Evolutionary conservation across 352 stramenopile genomes (phyloP), one percentile per base, ranked within the genome.

Genomic region (Thalassiosira sp.): DNA sequence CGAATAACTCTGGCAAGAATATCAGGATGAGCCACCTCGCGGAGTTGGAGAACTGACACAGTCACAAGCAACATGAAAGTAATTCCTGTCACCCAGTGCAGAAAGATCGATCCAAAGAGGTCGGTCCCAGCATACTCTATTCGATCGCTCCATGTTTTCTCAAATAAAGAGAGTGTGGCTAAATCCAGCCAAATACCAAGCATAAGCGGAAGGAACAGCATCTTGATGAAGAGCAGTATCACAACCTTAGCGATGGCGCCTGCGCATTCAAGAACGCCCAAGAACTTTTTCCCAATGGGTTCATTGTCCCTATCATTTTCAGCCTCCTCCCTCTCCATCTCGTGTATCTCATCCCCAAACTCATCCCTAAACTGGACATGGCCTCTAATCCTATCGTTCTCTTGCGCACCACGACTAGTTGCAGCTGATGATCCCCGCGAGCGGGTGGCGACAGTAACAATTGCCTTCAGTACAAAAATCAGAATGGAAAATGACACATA

Each of bases 61-160:
- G 96, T 99, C 37, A 98, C 95, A 46, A 98, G 94, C 8, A 98
- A 89, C 96, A 99, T 99, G 71, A 98, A 98, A 2, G 94, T 98
- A 64, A 98, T 98, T 25, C 96, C 96, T 27, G 96, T 86, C 5
- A 98, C 95, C 97, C 97, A 99, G 75, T 98, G 96, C 20, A 98
- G 81, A 64, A 98, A 93, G 24, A 98, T 72, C 25, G 95, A 91
- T 27, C 95, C 95, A 63, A 98, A 97, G 76, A 91, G 79, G 94
- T 88, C 96, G 90, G 13, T 74, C 37, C 72, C 97, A 81, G 31
- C 94, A 64, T 86, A 90, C 16, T 52, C 15, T 33, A 91, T 79
- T 59, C 85, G 90, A 40, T 94, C 87, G 73, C 94, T 89, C 1
- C 89, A 77, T 16, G 83, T 90, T 27, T 91, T 87, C 27, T 93